Percentiles rank a stretch among this genome's conserved stretches.
Conservation (phyloP, 2,329 filamentous ascomycete genomes). For the Didymella pomorum region DNA sequence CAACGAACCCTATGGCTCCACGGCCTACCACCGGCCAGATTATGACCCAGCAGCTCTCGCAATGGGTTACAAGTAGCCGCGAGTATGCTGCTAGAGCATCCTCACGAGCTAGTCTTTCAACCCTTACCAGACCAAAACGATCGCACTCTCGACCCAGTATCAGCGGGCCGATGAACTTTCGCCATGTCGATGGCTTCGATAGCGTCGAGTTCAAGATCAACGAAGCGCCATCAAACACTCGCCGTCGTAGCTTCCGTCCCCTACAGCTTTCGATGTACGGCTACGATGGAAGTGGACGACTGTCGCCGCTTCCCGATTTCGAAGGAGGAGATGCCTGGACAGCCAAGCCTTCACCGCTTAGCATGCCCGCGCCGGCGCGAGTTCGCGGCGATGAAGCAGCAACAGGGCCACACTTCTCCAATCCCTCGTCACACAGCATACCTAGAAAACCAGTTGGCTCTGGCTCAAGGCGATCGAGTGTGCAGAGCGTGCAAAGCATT, state of each 20-base stretch:
- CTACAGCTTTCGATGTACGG: conserved; percentile 53
- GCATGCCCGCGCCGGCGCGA: conserved; percentile 45
- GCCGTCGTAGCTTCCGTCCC: conserved; percentile 49
- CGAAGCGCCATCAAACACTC: conserved; percentile 41
- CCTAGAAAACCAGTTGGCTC: conserved; percentile 46
- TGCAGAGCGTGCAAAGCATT: conserved; percentile 39
- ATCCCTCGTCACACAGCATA: conserved; percentile 39
- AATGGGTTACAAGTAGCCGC: conserved; percentile 47
- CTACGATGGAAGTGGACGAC: conserved; percentile 37
- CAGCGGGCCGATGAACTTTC: conserved; percentile 48
- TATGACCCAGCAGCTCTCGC: conserved; percentile 46
- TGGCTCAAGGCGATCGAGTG: conserved; percentile 39
- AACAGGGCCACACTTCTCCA: conserved; percentile 39
- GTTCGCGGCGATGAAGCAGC: conserved; percentile 43
- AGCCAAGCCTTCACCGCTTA: conserved; percentile 34
- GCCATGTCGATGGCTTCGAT: conserved; percentile 44
- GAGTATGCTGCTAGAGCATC: conserved; percentile 49
- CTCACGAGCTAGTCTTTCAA: conserved; percentile 44
- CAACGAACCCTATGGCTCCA: conserved; percentile 22
- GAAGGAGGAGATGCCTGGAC: conserved; percentile 39
- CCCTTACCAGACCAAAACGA: conserved; percentile 41
- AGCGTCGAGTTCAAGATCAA: conserved; percentile 46
- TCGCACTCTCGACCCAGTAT: conserved; percentile 49
- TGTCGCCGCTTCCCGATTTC: conserved; percentile 53
- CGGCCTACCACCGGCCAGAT: conserved; percentile 49